Evolutionary conservation across 257 asterid species (phyloP), one percentile per base, ranked within the genome.

Genomic region (Cruciata laevipes): DNA sequence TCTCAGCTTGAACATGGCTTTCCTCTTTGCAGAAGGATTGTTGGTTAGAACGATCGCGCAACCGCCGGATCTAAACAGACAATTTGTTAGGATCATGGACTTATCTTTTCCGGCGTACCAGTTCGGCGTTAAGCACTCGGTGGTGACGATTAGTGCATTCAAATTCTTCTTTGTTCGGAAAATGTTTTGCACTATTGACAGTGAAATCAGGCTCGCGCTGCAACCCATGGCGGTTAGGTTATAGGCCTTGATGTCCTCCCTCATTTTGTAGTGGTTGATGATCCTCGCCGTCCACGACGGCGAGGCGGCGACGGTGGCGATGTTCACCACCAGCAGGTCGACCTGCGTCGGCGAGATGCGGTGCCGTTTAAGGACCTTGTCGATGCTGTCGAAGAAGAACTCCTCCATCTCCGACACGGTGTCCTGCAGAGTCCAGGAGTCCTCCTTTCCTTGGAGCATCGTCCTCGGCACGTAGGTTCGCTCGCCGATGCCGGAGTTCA

Each of bases 191-290:
- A 88, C 85, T 6, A 85, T 68, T 63, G 83, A 77, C 12, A 90
- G 56, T 0, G 99, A 82, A 25, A 93, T 35, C 1, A 90, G 7
- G 66, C 99, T 93, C 0, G 97, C 99, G 73, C 96, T 86, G 53
- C 97, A 93, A 1, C 99, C 99, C 99, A 93, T 93, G 0, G 95
- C 96, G 0, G 95, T 81, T 57, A 93, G 82, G 63, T 88, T 90
- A 7, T 90, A 93, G 6, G 83, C 83, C 85, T 93, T 93, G 20
- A 90, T 59, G 25, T 85, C 89, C 0, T 88, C 91, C 5, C 86
- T 76, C 95, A 90, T 63, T 72, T 81, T 80, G 74, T 82, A 90
- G 0, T 6, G 44, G 32, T 88, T 86, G 65, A 93, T 78, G 30
- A 90, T 85, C 37, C 95, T 76, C 0, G 95, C 37, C 0, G 97